Base-by-base conservation (phyloP, 2,329 filamentous ascomycete genomes). In the Penicillium sp. region DNA sequence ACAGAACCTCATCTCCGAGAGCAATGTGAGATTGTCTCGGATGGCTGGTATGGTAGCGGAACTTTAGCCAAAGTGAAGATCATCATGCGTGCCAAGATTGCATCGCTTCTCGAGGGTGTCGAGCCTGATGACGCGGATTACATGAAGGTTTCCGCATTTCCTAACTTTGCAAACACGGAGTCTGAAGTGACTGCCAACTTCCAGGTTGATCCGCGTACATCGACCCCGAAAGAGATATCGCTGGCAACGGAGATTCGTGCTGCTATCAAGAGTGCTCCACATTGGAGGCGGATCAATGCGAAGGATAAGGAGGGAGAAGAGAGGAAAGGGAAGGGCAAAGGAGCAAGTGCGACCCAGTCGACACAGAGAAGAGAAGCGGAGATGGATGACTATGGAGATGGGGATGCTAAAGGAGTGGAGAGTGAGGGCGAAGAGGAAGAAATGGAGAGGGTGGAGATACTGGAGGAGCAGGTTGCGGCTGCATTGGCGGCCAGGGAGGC, bases 1-100 rank as follows among this genome's bases (percentile, higher is more conserved):
- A 31, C 20, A 5, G 49, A 33, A 7, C 74, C 64, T 26, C 73
- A 76, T 54, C 74, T 89, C 22, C 81, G 86, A 0, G 75, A 77
- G 9, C 46, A 40, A 2, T 89, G 85, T 72, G 85, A 89, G 61
- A 72, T 78, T 6, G 69, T 79, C 48, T 81, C 81, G 43, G 89
- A 90, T 64, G 93, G 93, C 1, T 99, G 90, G 90, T 97, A 87
- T 69, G 84, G 87, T 59, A 88, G 88, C 55, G 91, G 91, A 6
- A 86, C 89, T 1, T 87, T 91, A 80, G 86, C 87, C 43, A 96
- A 96, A 69, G 86, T 88, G 43, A 92, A 92, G 66, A 86, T 89
- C 2, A 87, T 96, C 61, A 92, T 97, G 87, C 90, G 92, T 69
- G 86, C 87, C 47, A 97, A 96, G 75, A 86, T 96, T 67, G 81